These are phyloP conservation scores for Asclepias syriaca DNA, from an alignment of 257 asterid genomes.

Conservation along the genomic window DNA sequence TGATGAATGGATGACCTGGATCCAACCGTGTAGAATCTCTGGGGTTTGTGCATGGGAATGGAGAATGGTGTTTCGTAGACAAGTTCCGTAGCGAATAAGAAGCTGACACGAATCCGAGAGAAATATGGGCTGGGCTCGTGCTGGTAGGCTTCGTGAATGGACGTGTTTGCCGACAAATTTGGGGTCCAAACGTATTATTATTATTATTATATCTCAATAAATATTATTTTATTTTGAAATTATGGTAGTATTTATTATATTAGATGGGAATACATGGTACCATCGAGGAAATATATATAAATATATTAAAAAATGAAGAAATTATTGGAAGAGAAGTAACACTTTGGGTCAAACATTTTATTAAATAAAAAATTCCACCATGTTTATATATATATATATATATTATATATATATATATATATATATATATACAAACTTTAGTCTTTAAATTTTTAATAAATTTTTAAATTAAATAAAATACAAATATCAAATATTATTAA, in stretches of 20 bases:
- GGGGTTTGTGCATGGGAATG: slow-evolving; percentile 11
- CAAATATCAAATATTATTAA: too few species aligned
- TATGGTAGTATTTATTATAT: too few species aligned
- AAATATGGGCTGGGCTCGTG: slow-evolving; percentile 24
- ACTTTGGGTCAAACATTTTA: too few species aligned
- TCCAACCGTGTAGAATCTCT: neutral
- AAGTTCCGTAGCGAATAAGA: neutral
- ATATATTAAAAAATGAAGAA: too few species aligned
- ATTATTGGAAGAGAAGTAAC: neutral
- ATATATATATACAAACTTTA: too few species aligned
- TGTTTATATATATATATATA: too few species aligned
- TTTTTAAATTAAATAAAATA: too few species aligned
- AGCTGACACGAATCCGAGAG: slow-evolving; percentile 22
- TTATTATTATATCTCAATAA: neutral
- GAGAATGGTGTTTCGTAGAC: slow-evolving; percentile 23
- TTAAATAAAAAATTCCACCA: too few species aligned
- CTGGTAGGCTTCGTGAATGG: slow-evolving; percentile 28
- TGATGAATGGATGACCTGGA: slow-evolving; percentile 12
- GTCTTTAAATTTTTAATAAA: too few species aligned
- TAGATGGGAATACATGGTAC: neutral
- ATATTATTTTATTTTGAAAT: too few species aligned
- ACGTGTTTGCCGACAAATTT: slow-evolving; percentile 49
- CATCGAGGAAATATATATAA: neutral
- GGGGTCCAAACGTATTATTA: slow-evolving; percentile 13
- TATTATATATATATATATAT: too few species aligned